Conservation (phyloP, 495 filamentous ascomycete species). For the Aspergillus kassunensis region DNA sequence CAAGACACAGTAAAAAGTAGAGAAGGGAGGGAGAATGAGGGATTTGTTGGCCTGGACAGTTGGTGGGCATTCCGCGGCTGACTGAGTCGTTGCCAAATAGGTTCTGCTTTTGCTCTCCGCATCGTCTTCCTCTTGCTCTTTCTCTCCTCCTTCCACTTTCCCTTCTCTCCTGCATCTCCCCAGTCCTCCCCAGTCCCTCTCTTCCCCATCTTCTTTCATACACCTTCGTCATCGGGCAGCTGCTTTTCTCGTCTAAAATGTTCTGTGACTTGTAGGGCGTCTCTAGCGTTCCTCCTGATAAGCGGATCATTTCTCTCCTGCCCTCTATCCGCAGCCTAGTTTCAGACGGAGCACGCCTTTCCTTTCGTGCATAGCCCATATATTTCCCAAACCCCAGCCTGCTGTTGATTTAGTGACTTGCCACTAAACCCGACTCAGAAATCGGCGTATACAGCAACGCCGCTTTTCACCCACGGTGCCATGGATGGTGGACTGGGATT, state of each 20-base stretch:
- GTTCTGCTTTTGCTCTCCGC: neutral
- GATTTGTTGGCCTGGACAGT: conserved; percentile 1
- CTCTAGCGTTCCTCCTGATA: conserved; percentile 12
- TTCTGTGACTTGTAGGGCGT: neutral
- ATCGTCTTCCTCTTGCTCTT: conserved; percentile 2
- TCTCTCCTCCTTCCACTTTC: conserved; percentile 2
- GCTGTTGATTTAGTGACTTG: neutral
- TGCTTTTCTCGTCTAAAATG: neutral
- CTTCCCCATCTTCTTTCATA: conserved; percentile 1
- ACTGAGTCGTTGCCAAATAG: neutral
- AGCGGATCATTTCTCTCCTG: conserved; percentile 12
- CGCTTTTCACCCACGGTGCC: neutral
- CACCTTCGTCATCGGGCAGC: neutral
- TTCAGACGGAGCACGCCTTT: conserved; percentile 6
- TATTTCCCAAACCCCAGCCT: neutral
- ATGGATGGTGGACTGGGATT: conserved; percentile 18
- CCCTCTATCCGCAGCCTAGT: conserved; percentile 8
- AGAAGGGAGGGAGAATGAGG: neutral
- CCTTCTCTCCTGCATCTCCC: conserved; percentile 3
- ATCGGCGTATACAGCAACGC: conserved; percentile 1
- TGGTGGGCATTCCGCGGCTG: conserved; percentile 15
- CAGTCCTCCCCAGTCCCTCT: no score
- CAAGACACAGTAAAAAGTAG: no score
- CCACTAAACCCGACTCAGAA: neutral
- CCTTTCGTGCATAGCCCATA: conserved; percentile 1